phyloP scores from a whole-genome alignment of 345 rosid genomes.

The Trapa bicornis region DNA sequence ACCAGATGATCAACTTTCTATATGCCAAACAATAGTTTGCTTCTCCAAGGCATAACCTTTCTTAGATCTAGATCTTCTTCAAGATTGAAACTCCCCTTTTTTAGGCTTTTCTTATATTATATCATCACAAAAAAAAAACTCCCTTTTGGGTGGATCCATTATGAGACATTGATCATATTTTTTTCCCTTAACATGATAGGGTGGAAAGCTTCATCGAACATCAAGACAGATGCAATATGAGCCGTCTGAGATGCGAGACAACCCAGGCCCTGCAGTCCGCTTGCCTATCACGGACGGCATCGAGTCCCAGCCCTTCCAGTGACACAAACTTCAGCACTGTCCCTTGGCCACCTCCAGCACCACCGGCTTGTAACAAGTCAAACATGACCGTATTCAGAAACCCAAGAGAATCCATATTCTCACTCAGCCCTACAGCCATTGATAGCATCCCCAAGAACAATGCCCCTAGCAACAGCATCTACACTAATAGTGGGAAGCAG shows the following conservation, averaged over 20 bases:
- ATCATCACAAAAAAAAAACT: not conserved
- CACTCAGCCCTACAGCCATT: conserved; percentile 3
- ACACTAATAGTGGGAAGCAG: not conserved
- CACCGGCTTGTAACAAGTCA: not conserved
- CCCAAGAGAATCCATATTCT: conserved; percentile 10
- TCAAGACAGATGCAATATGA: conserved; percentile 73
- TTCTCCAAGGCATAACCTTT: no score
- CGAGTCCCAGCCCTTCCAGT: conserved; percentile 53
- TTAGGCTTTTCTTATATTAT: not conserved
- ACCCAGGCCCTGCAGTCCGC: conserved; percentile 28
- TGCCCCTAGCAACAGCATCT: not conserved
- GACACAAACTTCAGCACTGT: conserved; percentile 36
- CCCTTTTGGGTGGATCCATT: not conserved
- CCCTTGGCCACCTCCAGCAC: not conserved
- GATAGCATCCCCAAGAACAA: conserved; percentile 3
- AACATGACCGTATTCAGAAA: conserved; percentile 5
- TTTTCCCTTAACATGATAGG: conserved; percentile 17
- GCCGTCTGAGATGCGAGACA: conserved; percentile 31
- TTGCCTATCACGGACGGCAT: conserved; percentile 50
- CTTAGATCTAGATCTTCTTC: no score
- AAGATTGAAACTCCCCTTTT: no score
- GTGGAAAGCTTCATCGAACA: conserved; percentile 97
- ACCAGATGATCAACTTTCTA: no score
- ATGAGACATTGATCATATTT: not conserved
- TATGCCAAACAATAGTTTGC: no score